Evolutionary conservation across 2,329 filamentous ascomycete genomes (phyloP), one percentile per base, ranked within the genome.

Genomic region (Aspergillus versicolor): DNA sequence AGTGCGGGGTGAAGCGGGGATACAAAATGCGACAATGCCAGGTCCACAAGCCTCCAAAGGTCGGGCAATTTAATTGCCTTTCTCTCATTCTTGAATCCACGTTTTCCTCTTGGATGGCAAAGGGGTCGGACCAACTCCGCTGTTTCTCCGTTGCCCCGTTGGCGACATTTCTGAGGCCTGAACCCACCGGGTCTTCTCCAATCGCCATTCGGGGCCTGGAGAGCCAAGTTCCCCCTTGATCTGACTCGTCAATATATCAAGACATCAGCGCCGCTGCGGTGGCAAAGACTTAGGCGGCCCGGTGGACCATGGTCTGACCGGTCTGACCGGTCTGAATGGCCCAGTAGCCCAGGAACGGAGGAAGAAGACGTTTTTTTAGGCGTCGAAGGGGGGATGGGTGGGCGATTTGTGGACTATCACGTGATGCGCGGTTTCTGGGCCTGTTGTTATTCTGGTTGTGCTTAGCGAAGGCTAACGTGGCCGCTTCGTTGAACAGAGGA

Each of bases 1-100:
- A 45, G 43, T 45, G 45, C 52, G 37, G 52, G 17, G 43, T 46
- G 52, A 48, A 54, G 24, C 32, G 52, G 43, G 32, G 43, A 30
- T n/a, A 27, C n/a, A 17, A 22, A 27, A 45, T 21, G 11, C n/a
- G 5, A 22, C 11, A 24, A 12, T 43, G 21, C 21, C 19, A 21
- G n/a, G 24, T 9, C 21, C 21, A 27, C 21, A 45, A 45, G 22
- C 21, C 21, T 27, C 22, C 41, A 19, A 44, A 44, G 21, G 13
- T 11, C 19, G n/a, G 34, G 34, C 34, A 13, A 37, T 37, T 37
- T 37, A 37, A 37, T 37, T 37, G 13, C 5, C 12, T 37, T 37
- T n/a, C 27, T 9, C 27, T 30, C 9, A 30, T 30, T 11, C 27
- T 30, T 30, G 27, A 30, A 30, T 30, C 34, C 34, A 37, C 15